Evolutionary conservation across 306 rosid genomes (phyloP).

Genomic region (Pyrus betulifolia): DNA sequence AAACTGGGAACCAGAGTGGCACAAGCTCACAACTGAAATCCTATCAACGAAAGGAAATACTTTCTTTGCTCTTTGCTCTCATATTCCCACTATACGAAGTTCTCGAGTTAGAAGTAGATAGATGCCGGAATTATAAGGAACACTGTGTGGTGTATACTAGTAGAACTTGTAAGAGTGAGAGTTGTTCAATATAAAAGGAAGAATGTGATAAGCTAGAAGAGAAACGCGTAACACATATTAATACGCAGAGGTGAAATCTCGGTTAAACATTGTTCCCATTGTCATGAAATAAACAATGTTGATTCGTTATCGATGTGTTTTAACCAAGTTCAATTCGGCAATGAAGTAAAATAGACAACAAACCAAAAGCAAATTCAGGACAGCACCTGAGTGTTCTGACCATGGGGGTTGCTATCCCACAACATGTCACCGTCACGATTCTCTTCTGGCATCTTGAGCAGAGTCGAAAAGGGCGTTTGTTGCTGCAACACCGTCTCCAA

Average conservation of each 20-base stretch:
- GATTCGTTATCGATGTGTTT: neutral
- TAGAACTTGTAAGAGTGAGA: neutral
- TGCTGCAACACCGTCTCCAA: conserved; percentile 17
- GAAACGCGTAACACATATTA: neutral
- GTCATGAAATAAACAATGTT: neutral
- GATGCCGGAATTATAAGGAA: neutral
- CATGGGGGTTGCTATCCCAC: conserved; percentile 25
- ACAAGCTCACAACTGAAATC: neutral
- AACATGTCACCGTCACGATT: conserved; percentile 10
- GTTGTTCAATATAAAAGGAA: neutral
- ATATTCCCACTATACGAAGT: neutral
- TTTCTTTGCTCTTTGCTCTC: neutral
- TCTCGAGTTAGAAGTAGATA: neutral
- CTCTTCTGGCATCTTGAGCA: conserved; percentile 38
- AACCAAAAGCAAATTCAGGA: neutral
- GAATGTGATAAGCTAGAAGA: neutral
- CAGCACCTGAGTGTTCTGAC: conserved; percentile 30
- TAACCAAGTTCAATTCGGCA: neutral
- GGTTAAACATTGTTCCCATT: neutral
- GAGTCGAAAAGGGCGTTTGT: conserved; percentile 24
- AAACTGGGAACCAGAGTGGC: neutral
- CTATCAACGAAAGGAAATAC: neutral
- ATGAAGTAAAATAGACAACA: neutral
- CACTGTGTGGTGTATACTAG: no score
- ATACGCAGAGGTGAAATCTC: neutral